Conservation (phyloP, 2,329 filamentous ascomycete species). For the Didymella sp. region DNA sequence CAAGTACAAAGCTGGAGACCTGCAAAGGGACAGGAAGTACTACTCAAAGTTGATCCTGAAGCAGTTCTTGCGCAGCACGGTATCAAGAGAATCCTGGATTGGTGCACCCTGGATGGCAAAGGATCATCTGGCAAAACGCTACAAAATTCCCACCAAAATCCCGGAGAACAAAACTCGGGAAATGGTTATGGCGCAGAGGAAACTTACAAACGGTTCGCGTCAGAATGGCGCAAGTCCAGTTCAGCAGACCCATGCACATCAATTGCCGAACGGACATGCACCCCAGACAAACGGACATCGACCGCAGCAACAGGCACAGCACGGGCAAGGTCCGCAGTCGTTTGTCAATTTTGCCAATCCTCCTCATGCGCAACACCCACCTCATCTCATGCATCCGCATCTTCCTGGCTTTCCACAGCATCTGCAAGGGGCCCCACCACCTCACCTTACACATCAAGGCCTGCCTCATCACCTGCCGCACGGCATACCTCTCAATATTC, state of each 20-base stretch:
- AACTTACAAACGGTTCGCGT: slow-evolving; percentile 70
- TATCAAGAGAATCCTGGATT: slow-evolving; percentile 90
- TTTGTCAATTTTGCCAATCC: slow-evolving; percentile 61
- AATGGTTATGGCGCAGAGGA: slow-evolving; percentile 58
- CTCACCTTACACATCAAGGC: slow-evolving; percentile 11
- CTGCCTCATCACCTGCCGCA: slow-evolving; percentile 11
- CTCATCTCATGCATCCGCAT: slow-evolving; percentile 21
- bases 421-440: slow-evolving; percentile 10
- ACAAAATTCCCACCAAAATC: slow-evolving; percentile 86
- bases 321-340: slow-evolving; percentile 46
- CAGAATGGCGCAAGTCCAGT: slow-evolving; percentile 34
- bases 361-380: slow-evolving; percentile 53
- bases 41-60: slow-evolving; percentile 95
- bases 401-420: slow-evolving; percentile 9
- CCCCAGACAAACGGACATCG: slow-evolving; percentile 32
- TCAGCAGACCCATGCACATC: slow-evolving; percentile 27
- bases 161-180: slow-evolving; percentile 59
- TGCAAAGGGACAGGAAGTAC: slow-evolving; percentile 84
- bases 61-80: slow-evolving; percentile 92
- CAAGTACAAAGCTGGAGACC: slow-evolving; percentile 59
- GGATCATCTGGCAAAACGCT: slow-evolving; percentile 79
- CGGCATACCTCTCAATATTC: slow-evolving; percentile 14
- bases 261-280: slow-evolving; percentile 28
- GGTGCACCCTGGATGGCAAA: slow-evolving; percentile 98
- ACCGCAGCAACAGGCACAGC: slow-evolving; percentile 17